Evolutionary conservation across 2,329 filamentous ascomycete genomes (phyloP).

Genomic region (Hypoxylon sp.): DNA sequence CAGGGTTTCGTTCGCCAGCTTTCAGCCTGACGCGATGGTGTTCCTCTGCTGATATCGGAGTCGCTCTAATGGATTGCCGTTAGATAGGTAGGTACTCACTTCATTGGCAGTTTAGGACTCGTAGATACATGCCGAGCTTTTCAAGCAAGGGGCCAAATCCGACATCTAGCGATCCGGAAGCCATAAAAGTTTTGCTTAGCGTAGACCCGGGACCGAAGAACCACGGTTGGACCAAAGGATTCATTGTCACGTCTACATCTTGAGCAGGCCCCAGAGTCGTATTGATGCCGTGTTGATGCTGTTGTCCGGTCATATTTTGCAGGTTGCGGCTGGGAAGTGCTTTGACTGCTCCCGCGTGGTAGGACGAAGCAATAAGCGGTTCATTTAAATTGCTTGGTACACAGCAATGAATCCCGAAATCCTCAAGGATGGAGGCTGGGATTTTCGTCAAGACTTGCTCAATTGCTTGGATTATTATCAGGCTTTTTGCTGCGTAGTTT

Average conservation of each 20-base stretch:
- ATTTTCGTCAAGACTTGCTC: slow-evolving; percentile 26
- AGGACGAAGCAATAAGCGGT: slow-evolving; percentile 45
- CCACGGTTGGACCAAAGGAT: slow-evolving; percentile 32
- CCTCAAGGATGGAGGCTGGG: slow-evolving; percentile 38
- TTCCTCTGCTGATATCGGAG: slow-evolving; percentile 33
- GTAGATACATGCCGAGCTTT: slow-evolving; percentile 26
- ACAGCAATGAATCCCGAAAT: slow-evolving; percentile 40
- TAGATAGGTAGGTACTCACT: slow-evolving; percentile 25
- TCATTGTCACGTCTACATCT: slow-evolving; percentile 23
- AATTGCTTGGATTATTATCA: background rate
- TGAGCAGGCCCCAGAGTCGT: slow-evolving; percentile 38
- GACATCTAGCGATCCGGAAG: slow-evolving; percentile 30
- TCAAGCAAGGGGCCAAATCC: slow-evolving; percentile 28
- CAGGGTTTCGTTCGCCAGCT: slow-evolving; percentile 21
- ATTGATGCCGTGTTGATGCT: slow-evolving; percentile 39
- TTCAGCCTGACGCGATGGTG: slow-evolving; percentile 27
- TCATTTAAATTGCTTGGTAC: slow-evolving; percentile 42
- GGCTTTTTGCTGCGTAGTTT: slow-evolving; percentile 7
- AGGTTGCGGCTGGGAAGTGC: slow-evolving; percentile 38
- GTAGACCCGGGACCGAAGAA: slow-evolving; percentile 38
- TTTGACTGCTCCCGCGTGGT: slow-evolving; percentile 37
- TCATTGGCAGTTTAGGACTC: slow-evolving; percentile 26
- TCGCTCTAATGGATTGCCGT: slow-evolving; percentile 28
- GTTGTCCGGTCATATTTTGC: slow-evolving; percentile 42
- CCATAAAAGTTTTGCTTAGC: slow-evolving; percentile 37